These are phyloP conservation scores for Amanita muscaria DNA, from an alignment of 768 basidiomycete genomes.

Conservation along the genomic window DNA sequence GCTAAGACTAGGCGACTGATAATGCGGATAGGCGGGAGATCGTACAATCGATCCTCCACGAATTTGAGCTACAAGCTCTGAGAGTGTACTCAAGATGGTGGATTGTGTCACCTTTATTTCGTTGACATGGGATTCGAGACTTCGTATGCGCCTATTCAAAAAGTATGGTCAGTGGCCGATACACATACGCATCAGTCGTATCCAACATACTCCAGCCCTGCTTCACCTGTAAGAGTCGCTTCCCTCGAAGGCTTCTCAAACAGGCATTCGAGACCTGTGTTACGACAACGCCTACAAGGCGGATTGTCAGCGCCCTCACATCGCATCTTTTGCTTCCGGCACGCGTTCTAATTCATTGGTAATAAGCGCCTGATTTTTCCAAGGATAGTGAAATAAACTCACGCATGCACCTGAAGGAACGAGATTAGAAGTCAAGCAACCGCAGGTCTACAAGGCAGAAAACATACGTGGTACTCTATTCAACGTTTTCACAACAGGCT, in stretches of 20 bases:
- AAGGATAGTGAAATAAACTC: constrained; percentile 20
- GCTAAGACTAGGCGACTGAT: constrained; percentile 59
- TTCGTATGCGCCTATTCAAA: constrained; percentile 70
- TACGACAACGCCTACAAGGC: constrained; percentile 89
- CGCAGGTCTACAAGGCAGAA: constrained; percentile 15
- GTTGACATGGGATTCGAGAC: constrained; percentile 77
- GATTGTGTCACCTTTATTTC: constrained; percentile 69
- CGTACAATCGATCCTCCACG: constrained; percentile 46
- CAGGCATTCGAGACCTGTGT: constrained; percentile 83
- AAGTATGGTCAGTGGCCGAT: constrained; percentile 13
- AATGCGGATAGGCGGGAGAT: constrained; percentile 55
- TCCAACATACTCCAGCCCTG: constrained; percentile 71
- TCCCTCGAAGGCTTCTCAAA: constrained; percentile 92
- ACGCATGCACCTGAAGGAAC: constrained; percentile 66
- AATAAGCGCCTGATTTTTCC: constrained; percentile 14
- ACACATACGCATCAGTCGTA: constrained; percentile 3
- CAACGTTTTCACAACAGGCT: constrained; percentile 67
- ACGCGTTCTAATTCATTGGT: constrained; percentile 63
- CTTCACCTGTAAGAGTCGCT: constrained; percentile 81
- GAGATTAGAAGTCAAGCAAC: constrained; percentile 4
- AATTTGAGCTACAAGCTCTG: constrained; percentile 73
- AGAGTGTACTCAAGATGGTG: constrained; percentile 69
- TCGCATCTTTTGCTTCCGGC: constrained; percentile 94
- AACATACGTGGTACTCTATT: constrained; percentile 82
- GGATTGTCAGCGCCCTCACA: constrained; percentile 96